These are phyloP conservation scores for Fusarium penzigii DNA, from an alignment of 2,329 filamentous ascomycete species.

Conservation along the genomic window DNA sequence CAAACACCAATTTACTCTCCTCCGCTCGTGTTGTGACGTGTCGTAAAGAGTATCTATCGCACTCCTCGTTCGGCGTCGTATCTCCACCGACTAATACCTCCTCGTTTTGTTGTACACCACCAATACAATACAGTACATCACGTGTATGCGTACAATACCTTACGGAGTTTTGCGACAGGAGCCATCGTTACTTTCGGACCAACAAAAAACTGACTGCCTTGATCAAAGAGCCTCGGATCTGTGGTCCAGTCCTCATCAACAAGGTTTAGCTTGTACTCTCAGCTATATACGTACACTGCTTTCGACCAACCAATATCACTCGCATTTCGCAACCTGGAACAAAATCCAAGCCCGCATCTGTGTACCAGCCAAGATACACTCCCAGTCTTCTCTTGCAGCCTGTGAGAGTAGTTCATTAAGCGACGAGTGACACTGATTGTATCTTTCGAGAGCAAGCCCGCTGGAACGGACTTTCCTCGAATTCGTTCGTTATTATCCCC, in stretches of 20 bases:
- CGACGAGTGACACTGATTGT: not conserved
- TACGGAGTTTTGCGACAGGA: too few relatives aligned
- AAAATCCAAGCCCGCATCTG: not conserved
- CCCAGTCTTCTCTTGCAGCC: not conserved
- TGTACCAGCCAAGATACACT: constrained; percentile 5
- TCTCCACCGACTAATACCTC: too few relatives aligned
- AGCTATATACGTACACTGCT: too few relatives aligned
- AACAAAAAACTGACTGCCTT: too few relatives aligned
- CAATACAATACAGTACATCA: too few relatives aligned
- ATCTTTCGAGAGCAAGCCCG: not conserved
- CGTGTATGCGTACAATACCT: too few relatives aligned
- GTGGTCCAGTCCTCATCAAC: too few relatives aligned
- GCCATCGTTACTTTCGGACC: too few relatives aligned
- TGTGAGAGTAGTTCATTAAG: constrained; percentile 24
- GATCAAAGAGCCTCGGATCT: too few relatives aligned
- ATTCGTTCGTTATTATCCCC: not conserved
- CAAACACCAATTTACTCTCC: not conserved
- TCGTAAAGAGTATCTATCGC: not conserved
- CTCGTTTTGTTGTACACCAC: not conserved
- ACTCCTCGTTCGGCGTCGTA: too few relatives aligned
- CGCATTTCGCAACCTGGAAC: not conserved
- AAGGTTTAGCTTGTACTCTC: too few relatives aligned
- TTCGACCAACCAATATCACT: too few relatives aligned
- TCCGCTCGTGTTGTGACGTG: not conserved
- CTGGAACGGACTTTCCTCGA: not conserved